Evolutionary conservation across 306 rosid genomes (phyloP).

Genomic region (Cucurbita moschata): DNA sequence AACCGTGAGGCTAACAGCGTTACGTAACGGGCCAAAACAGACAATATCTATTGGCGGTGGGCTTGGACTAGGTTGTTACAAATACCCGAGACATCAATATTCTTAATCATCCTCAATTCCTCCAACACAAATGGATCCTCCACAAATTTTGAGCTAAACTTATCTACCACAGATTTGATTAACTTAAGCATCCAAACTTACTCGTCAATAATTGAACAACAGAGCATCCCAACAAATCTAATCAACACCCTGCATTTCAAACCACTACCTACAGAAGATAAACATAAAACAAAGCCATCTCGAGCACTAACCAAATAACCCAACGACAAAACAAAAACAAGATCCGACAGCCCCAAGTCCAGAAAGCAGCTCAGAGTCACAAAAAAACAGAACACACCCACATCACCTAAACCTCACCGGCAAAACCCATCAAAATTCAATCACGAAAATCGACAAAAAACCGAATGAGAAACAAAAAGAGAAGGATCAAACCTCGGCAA

Average conservation of each 20-base stretch:
- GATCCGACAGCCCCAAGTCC: neutral
- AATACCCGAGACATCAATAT: neutral
- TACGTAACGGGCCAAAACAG: too few relatives aligned
- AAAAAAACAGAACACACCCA: neutral
- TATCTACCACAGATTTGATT: neutral
- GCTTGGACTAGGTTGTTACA: too few relatives aligned
- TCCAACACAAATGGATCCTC: neutral
- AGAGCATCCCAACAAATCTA: neutral
- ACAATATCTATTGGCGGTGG: too few relatives aligned
- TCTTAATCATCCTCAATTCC: neutral
- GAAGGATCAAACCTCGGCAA: conserved; percentile 43
- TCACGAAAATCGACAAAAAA: neutral
- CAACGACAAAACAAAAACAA: neutral
- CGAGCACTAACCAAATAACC: neutral
- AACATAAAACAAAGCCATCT: neutral
- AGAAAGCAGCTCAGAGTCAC: neutral
- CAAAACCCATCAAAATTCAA: neutral
- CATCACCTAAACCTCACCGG: neutral
- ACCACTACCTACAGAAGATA: neutral
- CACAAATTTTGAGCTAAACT: neutral
- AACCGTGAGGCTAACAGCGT: too few relatives aligned
- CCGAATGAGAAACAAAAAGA: neutral
- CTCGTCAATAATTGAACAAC: neutral
- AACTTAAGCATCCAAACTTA: neutral
- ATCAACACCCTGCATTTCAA: neutral